phyloP scores from a whole-genome alignment of 2,329 filamentous ascomycete species.

The Colletotrichum sp. region DNA sequence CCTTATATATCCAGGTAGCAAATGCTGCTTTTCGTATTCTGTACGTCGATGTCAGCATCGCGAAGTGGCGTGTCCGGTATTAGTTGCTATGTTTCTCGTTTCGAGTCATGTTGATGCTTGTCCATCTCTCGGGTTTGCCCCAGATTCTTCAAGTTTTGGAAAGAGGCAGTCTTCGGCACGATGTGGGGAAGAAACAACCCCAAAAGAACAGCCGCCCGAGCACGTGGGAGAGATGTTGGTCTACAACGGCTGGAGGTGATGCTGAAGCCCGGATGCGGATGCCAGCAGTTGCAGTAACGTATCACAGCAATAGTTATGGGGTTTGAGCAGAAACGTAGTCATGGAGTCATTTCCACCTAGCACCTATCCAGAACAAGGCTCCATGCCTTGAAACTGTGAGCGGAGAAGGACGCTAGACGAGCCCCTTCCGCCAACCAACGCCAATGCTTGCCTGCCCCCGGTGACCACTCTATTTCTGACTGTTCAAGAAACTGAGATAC shows the following conservation, averaged over 20 bases:
- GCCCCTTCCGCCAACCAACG: background rate
- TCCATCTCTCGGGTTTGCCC: background rate
- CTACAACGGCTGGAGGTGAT: fast-evolving
- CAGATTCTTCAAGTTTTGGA: background rate
- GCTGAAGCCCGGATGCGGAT: background rate
- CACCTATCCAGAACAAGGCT: background rate
- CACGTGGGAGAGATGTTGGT: background rate
- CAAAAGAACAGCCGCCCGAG: background rate
- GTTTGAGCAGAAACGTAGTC: no score
- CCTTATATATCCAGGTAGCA: background rate
- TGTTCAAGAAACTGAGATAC: constrained; percentile 67
- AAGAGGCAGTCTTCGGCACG: background rate
- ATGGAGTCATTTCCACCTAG: no score
- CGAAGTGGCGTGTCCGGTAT: background rate
- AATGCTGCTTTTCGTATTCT: background rate
- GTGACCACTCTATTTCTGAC: constrained; percentile 28
- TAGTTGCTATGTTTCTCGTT: background rate
- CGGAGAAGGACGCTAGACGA: background rate
- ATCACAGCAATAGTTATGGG: no score
- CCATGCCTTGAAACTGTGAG: background rate
- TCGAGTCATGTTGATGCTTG: background rate
- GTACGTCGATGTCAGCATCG: background rate
- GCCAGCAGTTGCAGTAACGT: no score
- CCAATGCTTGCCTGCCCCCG: no score
- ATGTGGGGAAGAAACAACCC: background rate